Conservation (phyloP, 2,329 filamentous ascomycete genomes). For the Hymenoscyphus linearis region DNA sequence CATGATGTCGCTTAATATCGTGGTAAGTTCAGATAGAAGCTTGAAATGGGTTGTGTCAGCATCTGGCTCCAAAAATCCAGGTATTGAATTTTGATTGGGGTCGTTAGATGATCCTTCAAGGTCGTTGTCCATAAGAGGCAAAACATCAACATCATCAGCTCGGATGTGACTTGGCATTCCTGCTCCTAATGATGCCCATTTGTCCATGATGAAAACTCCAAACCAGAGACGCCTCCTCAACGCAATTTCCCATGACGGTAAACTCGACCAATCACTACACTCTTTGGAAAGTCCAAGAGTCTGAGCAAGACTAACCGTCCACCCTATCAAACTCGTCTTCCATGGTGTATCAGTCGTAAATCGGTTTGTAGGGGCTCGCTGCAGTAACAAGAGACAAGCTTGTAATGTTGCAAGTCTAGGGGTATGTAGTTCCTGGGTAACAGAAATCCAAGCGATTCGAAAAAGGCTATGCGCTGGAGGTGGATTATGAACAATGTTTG, state of each 20-base stretch:
- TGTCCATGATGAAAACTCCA: conserved; percentile 32
- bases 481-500: conserved; percentile 31
- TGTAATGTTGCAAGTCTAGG: conserved; percentile 32
- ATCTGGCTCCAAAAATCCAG: conserved; percentile 23
- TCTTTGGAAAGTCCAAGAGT: conserved; percentile 31
- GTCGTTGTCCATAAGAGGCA: conserved; percentile 24
- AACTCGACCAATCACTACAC: conserved; percentile 29
- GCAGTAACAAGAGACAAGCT: conserved; percentile 32
- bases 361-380: conserved; percentile 31
- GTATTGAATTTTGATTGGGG: conserved; percentile 13
- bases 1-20: conserved; percentile 32
- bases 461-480: conserved; percentile 29
- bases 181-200: conserved; percentile 32
- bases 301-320: conserved; percentile 32
- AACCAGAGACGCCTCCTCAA: conserved; percentile 33
- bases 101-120: conserved; percentile 22
- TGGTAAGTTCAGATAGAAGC: conserved; percentile 29
- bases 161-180: conserved; percentile 33
- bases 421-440: conserved; percentile 33
- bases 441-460: conserved; percentile 30
- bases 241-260: conserved; percentile 31
- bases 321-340: conserved; percentile 32
- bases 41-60: conserved; percentile 27
- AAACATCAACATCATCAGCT: conserved; percentile 30
- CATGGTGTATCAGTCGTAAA: conserved; percentile 34